Evolutionary conservation across 2,329 filamentous ascomycete species (phyloP).

Genomic region (Aplosporella prunicola): DNA sequence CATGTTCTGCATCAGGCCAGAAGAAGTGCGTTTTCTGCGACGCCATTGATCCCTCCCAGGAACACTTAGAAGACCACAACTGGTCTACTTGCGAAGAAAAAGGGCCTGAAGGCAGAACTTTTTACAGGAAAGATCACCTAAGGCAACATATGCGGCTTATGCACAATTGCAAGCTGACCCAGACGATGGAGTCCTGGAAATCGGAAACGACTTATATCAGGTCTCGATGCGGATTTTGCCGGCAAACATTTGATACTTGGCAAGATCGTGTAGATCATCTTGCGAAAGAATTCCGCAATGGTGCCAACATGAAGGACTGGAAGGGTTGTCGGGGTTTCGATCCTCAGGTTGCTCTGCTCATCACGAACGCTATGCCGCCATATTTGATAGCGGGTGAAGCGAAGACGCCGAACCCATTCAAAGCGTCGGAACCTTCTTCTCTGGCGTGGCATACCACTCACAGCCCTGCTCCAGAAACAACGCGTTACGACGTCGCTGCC

Average conservation of each 20-base stretch:
- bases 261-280: conserved; percentile 44
- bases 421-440: conserved; percentile 30
- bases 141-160: conserved; percentile 52
- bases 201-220: conserved; percentile 44
- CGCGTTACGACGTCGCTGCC: conserved; percentile 2
- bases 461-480: conserved; percentile 14
- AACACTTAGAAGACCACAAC: conserved; percentile 52
- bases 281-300: conserved; percentile 46
- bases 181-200: conserved; percentile 57
- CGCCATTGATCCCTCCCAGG: conserved; percentile 41
- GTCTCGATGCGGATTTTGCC: conserved; percentile 48
- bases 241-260: conserved; percentile 40
- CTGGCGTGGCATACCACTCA: conserved; percentile 20
- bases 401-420: conserved; percentile 30
- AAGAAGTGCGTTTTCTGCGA: conserved; percentile 52
- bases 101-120: conserved; percentile 51
- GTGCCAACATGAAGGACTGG: conserved; percentile 45
- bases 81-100: conserved; percentile 58
- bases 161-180: conserved; percentile 52
- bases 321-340: conserved; percentile 46
- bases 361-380: conserved; percentile 44
- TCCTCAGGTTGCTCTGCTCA: conserved; percentile 37
- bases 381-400: conserved; percentile 41
- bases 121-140: conserved; percentile 54
- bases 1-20: conserved; percentile 47